Percentiles rank a stretch among this genome's conserved stretches.
Conservation (phyloP, 1,284 basidiomycete species). For the Leccinum griseonigrum region DNA sequence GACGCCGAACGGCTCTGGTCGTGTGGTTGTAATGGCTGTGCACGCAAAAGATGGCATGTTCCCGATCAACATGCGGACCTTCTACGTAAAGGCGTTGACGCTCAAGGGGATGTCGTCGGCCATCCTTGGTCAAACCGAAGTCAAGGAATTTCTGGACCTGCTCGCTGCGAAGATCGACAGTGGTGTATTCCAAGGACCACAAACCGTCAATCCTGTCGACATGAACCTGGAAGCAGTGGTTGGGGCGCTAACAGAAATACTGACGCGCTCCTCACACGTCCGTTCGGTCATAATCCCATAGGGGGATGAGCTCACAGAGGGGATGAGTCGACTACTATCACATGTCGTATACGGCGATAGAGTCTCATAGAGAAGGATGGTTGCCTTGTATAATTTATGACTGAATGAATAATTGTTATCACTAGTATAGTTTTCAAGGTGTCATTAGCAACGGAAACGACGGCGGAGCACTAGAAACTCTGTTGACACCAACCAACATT, state of each 20-base stretch:
- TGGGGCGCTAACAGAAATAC: constrained; percentile 22
- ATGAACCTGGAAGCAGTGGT: constrained; percentile 24
- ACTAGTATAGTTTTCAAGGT: too few species aligned
- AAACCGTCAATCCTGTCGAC: constrained; percentile 20
- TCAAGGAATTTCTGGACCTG: constrained; percentile 32
- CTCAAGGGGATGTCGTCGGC: constrained; percentile 34
- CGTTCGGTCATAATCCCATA: constrained; percentile 33
- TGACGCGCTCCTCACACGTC: constrained; percentile 26
- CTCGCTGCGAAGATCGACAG: constrained; percentile 31
- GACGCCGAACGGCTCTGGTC: constrained; percentile 32
- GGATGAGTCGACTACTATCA: not conserved
- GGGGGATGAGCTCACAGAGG: not conserved
- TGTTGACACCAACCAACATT: too few species aligned
- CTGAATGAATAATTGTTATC: not conserved
- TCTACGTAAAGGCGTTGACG: constrained; percentile 33
- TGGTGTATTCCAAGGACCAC: constrained; percentile 29
- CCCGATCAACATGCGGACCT: constrained; percentile 29
- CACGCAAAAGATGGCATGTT: constrained; percentile 34
- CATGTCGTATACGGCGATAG: not conserved
- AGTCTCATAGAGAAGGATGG: not conserved
- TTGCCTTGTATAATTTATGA: not conserved
- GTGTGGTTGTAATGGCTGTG: constrained; percentile 36
- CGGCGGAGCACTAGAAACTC: too few species aligned
- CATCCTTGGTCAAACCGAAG: constrained; percentile 20
- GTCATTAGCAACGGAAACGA: too few species aligned